Base-by-base conservation (phyloP, 148 eudicot genomes). In the Rhododendron kiyosumense region DNA sequence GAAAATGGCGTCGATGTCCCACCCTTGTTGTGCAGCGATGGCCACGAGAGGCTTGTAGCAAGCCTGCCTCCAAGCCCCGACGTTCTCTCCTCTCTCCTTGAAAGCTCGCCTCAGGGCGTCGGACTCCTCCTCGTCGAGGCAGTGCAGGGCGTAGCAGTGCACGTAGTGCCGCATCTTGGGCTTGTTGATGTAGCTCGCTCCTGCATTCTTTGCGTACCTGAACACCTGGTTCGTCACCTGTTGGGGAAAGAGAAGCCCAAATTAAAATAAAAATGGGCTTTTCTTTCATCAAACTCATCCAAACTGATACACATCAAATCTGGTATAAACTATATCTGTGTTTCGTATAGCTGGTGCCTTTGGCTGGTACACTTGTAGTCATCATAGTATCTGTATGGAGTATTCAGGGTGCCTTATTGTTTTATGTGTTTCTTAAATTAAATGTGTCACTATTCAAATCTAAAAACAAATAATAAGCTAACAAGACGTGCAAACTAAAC, bases 111-210 rank as follows among this genome's bases (percentile, higher is more conserved):
- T 57, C 1, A 95, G 91, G 3, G 94, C 94, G 28, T 94, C 91
- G 17, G 98, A 95, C 0, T 91, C 90, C 69, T 93, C 95, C 91
- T 92, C 95, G 57, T 95, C 96, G 0, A 95, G 93, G 89, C 98
- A 95, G 82, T 95, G 98, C 5, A 95, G 90, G 0, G 97, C 98
- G 73, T 82, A 61, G 74, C 99, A 95, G 67, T 96, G 99, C 10
- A 96, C 99, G 84, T 97, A 97, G 85, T 97, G 99, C 12, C 99
- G 88, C 99, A 97, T 97, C 85, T 97, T 97, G 0, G 99, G 99
- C 87, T 97, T 97, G 98, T 97, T 97, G 24, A 97, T 97, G 94
- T 97, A 97, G 71, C 93, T 97, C 9, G 98, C 99, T 2, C 99
- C 99, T 0, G 98, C 93, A 77, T 94, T 93, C 92, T 97, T 97